These are phyloP conservation scores for Globisporangium paroecandrum DNA, from an alignment of 352 stramenopile species.

Conservation along the genomic window DNA sequence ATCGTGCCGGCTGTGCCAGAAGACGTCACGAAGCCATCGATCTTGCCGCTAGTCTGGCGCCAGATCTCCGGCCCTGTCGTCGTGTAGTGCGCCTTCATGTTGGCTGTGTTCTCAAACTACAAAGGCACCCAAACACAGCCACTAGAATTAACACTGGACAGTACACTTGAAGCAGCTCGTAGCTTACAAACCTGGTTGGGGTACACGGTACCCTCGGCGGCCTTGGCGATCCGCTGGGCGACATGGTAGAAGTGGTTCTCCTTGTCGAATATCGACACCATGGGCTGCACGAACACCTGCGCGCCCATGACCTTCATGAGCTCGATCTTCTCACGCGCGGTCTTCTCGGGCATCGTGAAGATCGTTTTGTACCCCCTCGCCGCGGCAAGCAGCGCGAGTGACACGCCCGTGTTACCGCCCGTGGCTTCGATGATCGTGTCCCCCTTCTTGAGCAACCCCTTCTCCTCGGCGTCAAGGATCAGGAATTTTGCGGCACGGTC, in stretches of 20 bases:
- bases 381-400: constrained; percentile 85
- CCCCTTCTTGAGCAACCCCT: constrained; percentile 72
- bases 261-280: constrained; percentile 59
- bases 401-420: constrained; percentile 91
- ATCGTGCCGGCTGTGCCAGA: constrained; percentile 91
- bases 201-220: constrained; percentile 36
- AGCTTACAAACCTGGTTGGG: constrained; percentile 36
- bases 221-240: constrained; percentile 44
- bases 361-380: constrained; percentile 82
- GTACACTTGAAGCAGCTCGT: too few species aligned
- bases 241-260: constrained; percentile 78
- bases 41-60: constrained; percentile 77
- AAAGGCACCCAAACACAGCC: background rate
- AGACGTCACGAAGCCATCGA: constrained; percentile 92
- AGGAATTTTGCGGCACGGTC: constrained; percentile 92
- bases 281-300: constrained; percentile 56
- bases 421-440: constrained; percentile 80
- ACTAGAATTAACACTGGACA: too few species aligned
- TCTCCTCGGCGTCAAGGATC: constrained; percentile 89
- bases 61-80: constrained; percentile 89
- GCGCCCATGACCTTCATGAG: constrained; percentile 79
- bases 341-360: constrained; percentile 74
- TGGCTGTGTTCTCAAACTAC: constrained; percentile 77
- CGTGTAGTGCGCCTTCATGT: constrained; percentile 66
- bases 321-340: constrained; percentile 70